Evolutionary conservation across 1,139 yeast species (phyloP).

Genomic region (Hemisphaericaspora subhashii): DNA sequence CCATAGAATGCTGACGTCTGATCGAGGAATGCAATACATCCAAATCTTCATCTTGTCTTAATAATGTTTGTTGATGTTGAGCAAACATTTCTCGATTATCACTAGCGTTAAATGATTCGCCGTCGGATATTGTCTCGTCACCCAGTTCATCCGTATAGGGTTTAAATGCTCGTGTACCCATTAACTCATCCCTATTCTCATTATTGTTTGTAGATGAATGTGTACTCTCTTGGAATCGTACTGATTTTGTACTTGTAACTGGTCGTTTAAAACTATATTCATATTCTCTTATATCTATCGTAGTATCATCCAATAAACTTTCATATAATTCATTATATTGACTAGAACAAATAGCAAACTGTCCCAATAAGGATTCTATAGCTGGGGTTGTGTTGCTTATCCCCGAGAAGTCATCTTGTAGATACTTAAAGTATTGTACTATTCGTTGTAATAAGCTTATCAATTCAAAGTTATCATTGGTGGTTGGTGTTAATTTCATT

Average conservation of each 20-base stretch:
- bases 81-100: slow-evolving; percentile 58
- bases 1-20: slow-evolving; percentile 63
- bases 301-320: slow-evolving; percentile 26
- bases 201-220: slow-evolving; percentile 22
- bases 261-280: slow-evolving; percentile 19
- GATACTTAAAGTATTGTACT: slow-evolving; percentile 26
- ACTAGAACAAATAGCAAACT: slow-evolving; percentile 3
- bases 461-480: slow-evolving; percentile 55
- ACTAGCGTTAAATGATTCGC: slow-evolving; percentile 20
- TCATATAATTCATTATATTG: slow-evolving; percentile 24
- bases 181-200: slow-evolving; percentile 21
- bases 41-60: slow-evolving; percentile 64
- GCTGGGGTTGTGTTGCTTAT: slow-evolving; percentile 1
- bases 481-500: slow-evolving; percentile 50
- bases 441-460: slow-evolving; percentile 41
- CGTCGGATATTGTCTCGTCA: slow-evolving; percentile 2
- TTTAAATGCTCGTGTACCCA: slow-evolving; percentile 25
- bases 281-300: slow-evolving; percentile 40
- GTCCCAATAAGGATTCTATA: slow-evolving; percentile 1
- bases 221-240: slow-evolving; percentile 51
- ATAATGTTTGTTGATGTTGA: slow-evolving; percentile 64
- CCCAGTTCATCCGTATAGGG: slow-evolving; percentile 50
- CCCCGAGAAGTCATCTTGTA: slow-evolving; percentile 32
- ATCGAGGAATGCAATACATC: slow-evolving; percentile 61
- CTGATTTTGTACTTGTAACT: slow-evolving; percentile 36